Evolutionary conservation across 2,329 filamentous ascomycete species (phyloP).

Genomic region (Phialophora expanda): DNA sequence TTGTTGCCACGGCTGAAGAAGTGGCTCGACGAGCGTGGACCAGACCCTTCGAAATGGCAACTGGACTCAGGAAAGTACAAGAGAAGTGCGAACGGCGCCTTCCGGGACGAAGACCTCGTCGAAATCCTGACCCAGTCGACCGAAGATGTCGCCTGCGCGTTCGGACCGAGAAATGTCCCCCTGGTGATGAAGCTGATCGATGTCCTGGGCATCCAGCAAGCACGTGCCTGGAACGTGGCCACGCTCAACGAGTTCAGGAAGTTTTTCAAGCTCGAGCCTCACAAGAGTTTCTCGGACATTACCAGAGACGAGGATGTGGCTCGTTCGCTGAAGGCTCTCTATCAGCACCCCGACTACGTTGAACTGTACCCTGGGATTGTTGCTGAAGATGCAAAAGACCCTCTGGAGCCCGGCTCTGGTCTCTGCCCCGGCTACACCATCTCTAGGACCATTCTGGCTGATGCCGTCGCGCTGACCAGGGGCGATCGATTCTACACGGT

Average conservation of each 20-base stretch:
- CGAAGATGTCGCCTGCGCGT: slow-evolving; percentile 71
- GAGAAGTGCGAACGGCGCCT: slow-evolving; percentile 63
- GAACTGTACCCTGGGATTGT: slow-evolving; percentile 73
- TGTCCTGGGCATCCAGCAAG: slow-evolving; percentile 77
- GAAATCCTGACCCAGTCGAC: slow-evolving; percentile 70
- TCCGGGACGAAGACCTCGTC: slow-evolving; percentile 77
- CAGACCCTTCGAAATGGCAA: slow-evolving; percentile 70
- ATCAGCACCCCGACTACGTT: slow-evolving; percentile 68
- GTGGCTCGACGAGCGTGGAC: slow-evolving; percentile 65
- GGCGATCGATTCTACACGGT: slow-evolving; percentile 56
- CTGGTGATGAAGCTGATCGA: slow-evolving; percentile 74
- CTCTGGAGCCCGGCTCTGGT: slow-evolving; percentile 46
- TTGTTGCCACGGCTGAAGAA: slow-evolving; percentile 67
- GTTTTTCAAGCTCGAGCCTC: slow-evolving; percentile 65
- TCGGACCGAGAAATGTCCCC: slow-evolving; percentile 74
- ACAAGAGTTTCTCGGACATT: slow-evolving; percentile 64
- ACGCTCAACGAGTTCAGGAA: slow-evolving; percentile 63
- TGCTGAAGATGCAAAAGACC: slow-evolving; percentile 48
- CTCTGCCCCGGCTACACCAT: slow-evolving; percentile 50
- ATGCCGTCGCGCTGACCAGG: slow-evolving; percentile 54
- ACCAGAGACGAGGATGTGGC: slow-evolving; percentile 63
- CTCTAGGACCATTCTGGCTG: slow-evolving; percentile 52
- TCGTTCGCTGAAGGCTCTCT: slow-evolving; percentile 62
- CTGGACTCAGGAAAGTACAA: slow-evolving; percentile 71
- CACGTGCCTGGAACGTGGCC: slow-evolving; percentile 66